Conservation (phyloP, 2,329 filamentous ascomycete genomes). For the Elsinoe perseae region DNA sequence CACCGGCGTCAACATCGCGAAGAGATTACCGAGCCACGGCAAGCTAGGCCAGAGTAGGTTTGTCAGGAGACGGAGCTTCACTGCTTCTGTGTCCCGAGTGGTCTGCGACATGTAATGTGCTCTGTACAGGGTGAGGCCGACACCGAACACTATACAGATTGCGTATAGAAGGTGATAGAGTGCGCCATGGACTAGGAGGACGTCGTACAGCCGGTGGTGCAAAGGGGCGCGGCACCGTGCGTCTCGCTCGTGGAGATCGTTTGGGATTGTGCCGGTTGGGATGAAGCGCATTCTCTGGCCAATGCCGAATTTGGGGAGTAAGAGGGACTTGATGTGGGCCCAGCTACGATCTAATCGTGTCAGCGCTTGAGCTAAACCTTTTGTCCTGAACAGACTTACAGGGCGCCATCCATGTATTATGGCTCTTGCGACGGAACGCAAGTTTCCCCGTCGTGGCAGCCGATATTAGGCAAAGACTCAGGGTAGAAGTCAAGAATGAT, state of each 20-base stretch:
- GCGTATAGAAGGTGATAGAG: slow-evolving; percentile 34
- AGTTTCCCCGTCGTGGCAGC: slow-evolving; percentile 53
- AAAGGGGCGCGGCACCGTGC: slow-evolving; percentile 35
- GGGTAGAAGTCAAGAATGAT: slow-evolving; percentile 52
- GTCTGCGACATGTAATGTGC: no score
- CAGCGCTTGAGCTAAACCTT: not conserved
- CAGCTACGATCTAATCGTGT: slow-evolving; percentile 41
- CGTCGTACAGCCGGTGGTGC: slow-evolving; percentile 46
- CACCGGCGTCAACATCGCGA: no score
- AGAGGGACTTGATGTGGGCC: slow-evolving; percentile 35
- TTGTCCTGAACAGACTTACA: slow-evolving; percentile 25
- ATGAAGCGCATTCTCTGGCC: slow-evolving; percentile 53
- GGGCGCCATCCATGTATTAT: slow-evolving; percentile 56
- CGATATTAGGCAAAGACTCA: slow-evolving; percentile 51
- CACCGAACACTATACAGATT: no score
- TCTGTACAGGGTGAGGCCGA: no score
- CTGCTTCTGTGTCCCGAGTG: no score
- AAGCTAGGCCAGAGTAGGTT: no score
- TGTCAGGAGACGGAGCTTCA: no score
- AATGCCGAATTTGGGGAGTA: slow-evolving; percentile 38
- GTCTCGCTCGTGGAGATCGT: slow-evolving; percentile 52
- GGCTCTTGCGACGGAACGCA: slow-evolving; percentile 49
- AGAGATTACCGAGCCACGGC: no score
- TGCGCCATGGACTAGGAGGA: slow-evolving; percentile 50
- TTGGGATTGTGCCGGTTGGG: slow-evolving; percentile 51